These are phyloP conservation scores for Paramecium biaurelia DNA, from an alignment of 73 alveolate species.

Conservation along the genomic window DNA sequence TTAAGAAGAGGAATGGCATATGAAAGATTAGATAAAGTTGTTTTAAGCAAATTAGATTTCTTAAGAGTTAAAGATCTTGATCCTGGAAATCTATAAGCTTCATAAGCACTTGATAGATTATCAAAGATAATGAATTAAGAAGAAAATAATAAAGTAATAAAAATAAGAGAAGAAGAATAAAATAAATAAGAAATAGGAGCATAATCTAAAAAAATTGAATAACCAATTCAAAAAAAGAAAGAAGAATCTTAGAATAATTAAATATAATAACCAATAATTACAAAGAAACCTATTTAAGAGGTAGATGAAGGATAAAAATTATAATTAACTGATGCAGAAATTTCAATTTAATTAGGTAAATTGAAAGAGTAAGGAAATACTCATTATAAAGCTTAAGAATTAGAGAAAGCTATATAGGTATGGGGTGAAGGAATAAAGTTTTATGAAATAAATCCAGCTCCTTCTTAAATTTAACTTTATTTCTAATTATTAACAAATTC, in stretches of 20 bases:
- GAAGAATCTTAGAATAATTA: neutral
- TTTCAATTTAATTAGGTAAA: neutral
- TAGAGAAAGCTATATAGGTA: conserved; percentile 31
- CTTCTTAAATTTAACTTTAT: conserved; percentile 26
- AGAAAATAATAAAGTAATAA: conserved; percentile 5
- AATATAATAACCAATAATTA: neutral
- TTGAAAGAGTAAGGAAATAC: neutral
- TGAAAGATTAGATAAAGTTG: conserved; percentile 55
- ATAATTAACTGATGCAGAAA: conserved; percentile 2
- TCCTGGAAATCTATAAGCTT: conserved; percentile 55
- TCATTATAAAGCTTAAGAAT: neutral
- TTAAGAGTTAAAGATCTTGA: conserved; percentile 41
- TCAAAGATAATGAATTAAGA: conserved; percentile 24
- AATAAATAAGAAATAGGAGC: neutral
- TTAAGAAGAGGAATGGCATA: conserved; percentile 64
- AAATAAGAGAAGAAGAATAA: conserved; percentile 36
- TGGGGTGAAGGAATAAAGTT: conserved; percentile 16
- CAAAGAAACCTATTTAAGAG: neutral
- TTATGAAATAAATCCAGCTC: conserved; percentile 31
- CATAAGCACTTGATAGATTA: conserved; percentile 44
- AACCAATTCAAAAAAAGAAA: neutral
- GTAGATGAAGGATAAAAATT: neutral
- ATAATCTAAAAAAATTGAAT: neutral
- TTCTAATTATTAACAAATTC: conserved; percentile 42
- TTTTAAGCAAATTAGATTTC: conserved; percentile 28